Evolutionary conservation across 2,329 filamentous ascomycete genomes (phyloP).

Genomic region (Orbilia brochopaga): DNA sequence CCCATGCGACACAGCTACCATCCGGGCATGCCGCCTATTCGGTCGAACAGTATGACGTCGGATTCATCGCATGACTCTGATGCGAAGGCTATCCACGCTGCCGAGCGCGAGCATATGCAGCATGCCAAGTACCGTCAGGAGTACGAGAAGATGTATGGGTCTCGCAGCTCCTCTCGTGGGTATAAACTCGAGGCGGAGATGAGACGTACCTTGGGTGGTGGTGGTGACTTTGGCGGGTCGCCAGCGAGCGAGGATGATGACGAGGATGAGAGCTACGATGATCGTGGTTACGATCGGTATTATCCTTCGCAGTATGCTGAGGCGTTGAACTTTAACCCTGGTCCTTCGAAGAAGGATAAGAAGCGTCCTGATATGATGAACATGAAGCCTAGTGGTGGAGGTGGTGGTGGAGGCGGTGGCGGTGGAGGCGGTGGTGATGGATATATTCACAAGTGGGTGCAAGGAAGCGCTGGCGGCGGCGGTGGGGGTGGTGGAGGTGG

Average conservation of each 20-base stretch:
- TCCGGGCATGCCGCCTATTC: constrained; percentile 49
- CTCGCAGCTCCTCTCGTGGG: constrained; percentile 37
- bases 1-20: constrained; percentile 50
- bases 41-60: constrained; percentile 50
- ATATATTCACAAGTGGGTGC: constrained; percentile 45
- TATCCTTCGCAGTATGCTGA: constrained; percentile 46
- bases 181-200: constrained; percentile 47
- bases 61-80: constrained; percentile 49
- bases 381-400: constrained; percentile 25
- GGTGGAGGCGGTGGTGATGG: constrained; percentile 21
- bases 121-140: constrained; percentile 49
- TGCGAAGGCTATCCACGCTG: constrained; percentile 43
- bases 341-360: constrained; percentile 42
- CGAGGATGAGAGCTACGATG: constrained; percentile 41
- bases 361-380: constrained; percentile 45
- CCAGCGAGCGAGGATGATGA: constrained; percentile 48
- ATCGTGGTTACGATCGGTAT: constrained; percentile 46
- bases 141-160: constrained; percentile 48
- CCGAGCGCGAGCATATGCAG: constrained; percentile 44
- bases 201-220: constrained; percentile 42
- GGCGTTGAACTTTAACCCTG: constrained; percentile 18
- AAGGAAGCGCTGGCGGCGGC: constrained; percentile 20
- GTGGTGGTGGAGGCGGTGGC: constrained; percentile 27
- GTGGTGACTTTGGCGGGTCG: constrained; percentile 13
- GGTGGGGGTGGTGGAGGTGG: constrained; percentile 25